Percentiles rank a stretch among this genome's conserved stretches.
These are phyloP conservation scores for Aspergillus mulundensis DNA, from an alignment of 495 filamentous ascomycete genomes.

Conservation along the genomic window DNA sequence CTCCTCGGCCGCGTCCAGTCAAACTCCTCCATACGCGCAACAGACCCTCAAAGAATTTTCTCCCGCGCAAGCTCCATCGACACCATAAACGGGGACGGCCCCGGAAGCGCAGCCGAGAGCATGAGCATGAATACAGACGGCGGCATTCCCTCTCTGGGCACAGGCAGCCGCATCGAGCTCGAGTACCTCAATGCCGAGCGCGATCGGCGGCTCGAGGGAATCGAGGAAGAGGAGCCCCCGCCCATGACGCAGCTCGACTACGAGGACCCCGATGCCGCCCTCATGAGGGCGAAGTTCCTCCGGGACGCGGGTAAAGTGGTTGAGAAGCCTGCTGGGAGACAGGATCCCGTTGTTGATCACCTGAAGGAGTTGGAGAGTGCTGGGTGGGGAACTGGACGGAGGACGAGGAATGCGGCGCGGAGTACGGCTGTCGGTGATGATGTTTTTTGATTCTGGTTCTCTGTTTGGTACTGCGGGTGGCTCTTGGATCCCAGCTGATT, in stretches of 20 bases:
- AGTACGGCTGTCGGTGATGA: constrained; percentile 24
- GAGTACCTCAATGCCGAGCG: constrained; percentile 27
- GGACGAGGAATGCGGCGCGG: constrained; percentile 37
- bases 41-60: constrained; percentile 13
- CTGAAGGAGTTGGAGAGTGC: constrained; percentile 34
- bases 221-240: constrained; percentile 31
- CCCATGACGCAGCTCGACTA: constrained; percentile 54
- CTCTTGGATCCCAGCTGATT: neutral
- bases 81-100: constrained; percentile 52
- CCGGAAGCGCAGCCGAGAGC: constrained; percentile 43
- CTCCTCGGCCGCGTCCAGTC: constrained; percentile 50
- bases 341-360: constrained; percentile 25
- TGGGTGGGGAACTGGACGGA: constrained; percentile 34
- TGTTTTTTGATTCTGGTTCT: constrained; percentile 10
- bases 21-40: constrained; percentile 29
- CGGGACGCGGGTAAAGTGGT: constrained; percentile 38
- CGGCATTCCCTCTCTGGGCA: constrained; percentile 32
- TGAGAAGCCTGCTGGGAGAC: constrained; percentile 24
- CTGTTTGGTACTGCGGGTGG: neutral
- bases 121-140: constrained; percentile 20
- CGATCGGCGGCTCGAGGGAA: constrained; percentile 18
- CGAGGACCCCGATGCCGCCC: constrained; percentile 48
- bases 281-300: constrained; percentile 46
- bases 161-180: constrained; percentile 32
- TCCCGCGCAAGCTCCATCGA: constrained; percentile 53